Conservation (phyloP, 768 basidiomycete species). For the Amylocystis lapponica region DNA sequence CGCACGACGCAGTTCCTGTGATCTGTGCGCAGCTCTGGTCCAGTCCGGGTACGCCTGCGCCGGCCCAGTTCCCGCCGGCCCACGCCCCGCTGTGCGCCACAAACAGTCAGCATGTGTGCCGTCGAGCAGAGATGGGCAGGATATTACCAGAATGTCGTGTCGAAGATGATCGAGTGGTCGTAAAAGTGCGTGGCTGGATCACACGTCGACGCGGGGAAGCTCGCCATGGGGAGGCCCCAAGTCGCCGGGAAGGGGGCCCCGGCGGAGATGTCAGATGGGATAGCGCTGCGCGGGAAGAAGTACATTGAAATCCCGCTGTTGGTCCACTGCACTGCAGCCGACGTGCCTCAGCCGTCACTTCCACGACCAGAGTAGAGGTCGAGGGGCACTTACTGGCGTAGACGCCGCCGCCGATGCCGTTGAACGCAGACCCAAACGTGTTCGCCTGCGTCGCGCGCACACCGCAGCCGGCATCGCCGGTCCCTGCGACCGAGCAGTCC, state of each 20-base stretch:
- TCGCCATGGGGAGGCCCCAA: slow-evolving; percentile 78
- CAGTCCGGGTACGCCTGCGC: slow-evolving; percentile 75
- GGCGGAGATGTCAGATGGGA: slow-evolving; percentile 73
- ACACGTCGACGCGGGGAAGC: slow-evolving; percentile 72
- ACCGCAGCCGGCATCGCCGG: slow-evolving; percentile 79
- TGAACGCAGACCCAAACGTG: slow-evolving; percentile 85
- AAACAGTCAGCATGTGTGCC: slow-evolving; percentile 8
- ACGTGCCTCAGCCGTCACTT: not conserved
- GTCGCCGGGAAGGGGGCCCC: slow-evolving; percentile 64
- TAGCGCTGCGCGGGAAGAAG: slow-evolving; percentile 72
- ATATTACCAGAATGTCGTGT: slow-evolving; percentile 74
- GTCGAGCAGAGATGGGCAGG: slow-evolving; percentile 8
- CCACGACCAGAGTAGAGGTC: not conserved
- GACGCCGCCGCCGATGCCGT: slow-evolving; percentile 78
- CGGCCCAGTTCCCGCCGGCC: slow-evolving; percentile 77
- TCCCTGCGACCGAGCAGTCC: slow-evolving; percentile 65
- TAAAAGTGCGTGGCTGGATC: slow-evolving; percentile 76
- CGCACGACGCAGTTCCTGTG: slow-evolving; percentile 80
- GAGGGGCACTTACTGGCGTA: slow-evolving; percentile 68
- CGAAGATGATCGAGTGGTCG: slow-evolving; percentile 73
- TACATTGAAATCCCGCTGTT: slow-evolving; percentile 67
- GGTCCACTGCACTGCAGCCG: slow-evolving; percentile 65
- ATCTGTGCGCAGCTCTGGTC: slow-evolving; percentile 76
- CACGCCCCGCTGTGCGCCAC: slow-evolving; percentile 68
- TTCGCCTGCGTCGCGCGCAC: slow-evolving; percentile 52